Evolutionary conservation across 495 filamentous ascomycete genomes (phyloP), one percentile per base, ranked within the genome.

Genomic region (Penicillium samsonianum): DNA sequence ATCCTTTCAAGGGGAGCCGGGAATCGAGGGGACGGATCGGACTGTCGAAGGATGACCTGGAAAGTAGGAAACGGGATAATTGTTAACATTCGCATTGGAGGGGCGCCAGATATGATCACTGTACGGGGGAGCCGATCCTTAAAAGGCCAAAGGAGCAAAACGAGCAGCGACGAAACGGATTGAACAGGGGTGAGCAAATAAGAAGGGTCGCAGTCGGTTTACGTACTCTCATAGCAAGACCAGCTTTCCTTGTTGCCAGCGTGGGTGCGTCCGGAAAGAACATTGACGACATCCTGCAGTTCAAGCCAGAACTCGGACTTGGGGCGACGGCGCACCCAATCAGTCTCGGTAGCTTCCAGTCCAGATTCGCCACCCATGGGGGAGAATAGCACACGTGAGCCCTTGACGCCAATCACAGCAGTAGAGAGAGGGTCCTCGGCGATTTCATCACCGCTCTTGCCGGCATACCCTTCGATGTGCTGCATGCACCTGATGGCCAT

Each of bases 401-500:
- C 91, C 71, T 89, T 87, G 73, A 98, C 90, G 17, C 94, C 95
- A 64, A 99, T 99, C 40, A 98, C 90, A 1, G 85, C 78, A 3
- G 85, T 77, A 23, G 88, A 91, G 65, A 85, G 70, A 3, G 84
- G 81, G 65, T 96, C 89, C 12, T 77, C 79, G 37, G 82, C 80
- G 59, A 96, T 88, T 43, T 84, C 81, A 10, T 89, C 82, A 30
- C 81, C 79, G n/a, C 81, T 75, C 58, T 83, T 83, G 10, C 82
- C 84, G 1, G 84, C 85, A 60, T 84, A 95, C 26, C 76, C 73
- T 73, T 99, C 95, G 7, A 99, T 73, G 63, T 95, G 90, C 73
- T 96, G 85, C 61, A 98, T 86, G 67, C 90, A 93, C 68, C 88
- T 90, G 66, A 98, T 92, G 16, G 92, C 90, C 65, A 99, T 84